phyloP scores from a whole-genome alignment of 768 basidiomycete genomes.

The Kondoa subrosea region DNA sequence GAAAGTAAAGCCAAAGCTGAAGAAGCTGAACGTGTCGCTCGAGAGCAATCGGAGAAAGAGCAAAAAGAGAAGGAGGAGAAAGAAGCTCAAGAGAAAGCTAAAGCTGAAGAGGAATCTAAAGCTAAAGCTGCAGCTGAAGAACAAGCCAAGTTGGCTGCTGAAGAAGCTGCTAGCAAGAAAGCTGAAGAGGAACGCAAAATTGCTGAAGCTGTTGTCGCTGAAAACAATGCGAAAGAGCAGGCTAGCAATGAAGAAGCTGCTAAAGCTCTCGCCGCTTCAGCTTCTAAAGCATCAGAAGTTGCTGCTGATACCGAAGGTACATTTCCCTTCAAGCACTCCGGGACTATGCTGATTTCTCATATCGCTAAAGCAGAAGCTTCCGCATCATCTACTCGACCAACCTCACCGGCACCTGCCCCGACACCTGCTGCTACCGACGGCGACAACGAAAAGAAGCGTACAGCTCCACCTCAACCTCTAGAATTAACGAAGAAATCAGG shows the following conservation, averaged over 20 bases:
- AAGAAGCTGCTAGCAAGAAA: constrained; percentile 26
- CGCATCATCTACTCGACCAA: constrained; percentile 23
- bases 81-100: constrained; percentile 21
- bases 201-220: constrained; percentile 23
- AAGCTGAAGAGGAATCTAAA: constrained; percentile 26
- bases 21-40: constrained; percentile 7
- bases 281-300: not conserved
- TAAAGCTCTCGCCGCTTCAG: constrained; percentile 8
- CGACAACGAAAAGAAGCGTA: constrained; percentile 14
- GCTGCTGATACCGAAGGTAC: constrained; percentile 7
- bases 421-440: constrained; percentile 24
- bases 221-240: constrained; percentile 24
- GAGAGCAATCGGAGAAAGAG: constrained; percentile 5
- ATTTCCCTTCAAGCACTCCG: not conserved
- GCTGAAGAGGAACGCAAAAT: constrained; percentile 25
- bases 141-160: constrained; percentile 25
- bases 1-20: constrained; percentile 8
- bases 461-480: constrained; percentile 13
- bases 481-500: not conserved
- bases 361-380: constrained; percentile 21
- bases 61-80: constrained; percentile 18
- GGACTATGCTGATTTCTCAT: constrained; percentile 21
- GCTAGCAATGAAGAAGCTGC: constrained; percentile 14
- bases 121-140: constrained; percentile 28
- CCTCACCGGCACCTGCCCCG: constrained; percentile 25